Conservation (phyloP, 345 rosid species). For the Ricinus communis region DNA sequence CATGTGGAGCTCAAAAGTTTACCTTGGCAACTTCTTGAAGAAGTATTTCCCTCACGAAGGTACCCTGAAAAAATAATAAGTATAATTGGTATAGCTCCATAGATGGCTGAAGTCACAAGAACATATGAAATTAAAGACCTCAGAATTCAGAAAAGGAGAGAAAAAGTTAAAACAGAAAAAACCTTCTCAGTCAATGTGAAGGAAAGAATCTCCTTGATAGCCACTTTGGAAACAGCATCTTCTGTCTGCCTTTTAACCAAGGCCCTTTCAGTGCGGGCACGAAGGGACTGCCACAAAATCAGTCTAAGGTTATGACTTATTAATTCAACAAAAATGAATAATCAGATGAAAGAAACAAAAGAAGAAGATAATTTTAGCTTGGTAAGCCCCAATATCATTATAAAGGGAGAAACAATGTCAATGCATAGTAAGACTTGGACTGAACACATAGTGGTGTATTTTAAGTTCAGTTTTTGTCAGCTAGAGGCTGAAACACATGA, state of each 20-base stretch:
- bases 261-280: slow-evolving; percentile 65
- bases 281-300: slow-evolving; percentile 62
- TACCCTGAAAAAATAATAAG: slow-evolving; percentile 50
- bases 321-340: not conserved
- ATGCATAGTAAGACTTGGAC: no score
- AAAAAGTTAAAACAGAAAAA: not conserved
- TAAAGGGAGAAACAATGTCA: not conserved
- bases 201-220: slow-evolving; percentile 66
- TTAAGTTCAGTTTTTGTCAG: not conserved
- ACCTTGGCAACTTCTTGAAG: slow-evolving; percentile 89
- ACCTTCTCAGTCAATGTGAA: slow-evolving; percentile 83
- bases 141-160: not conserved
- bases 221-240: slow-evolving; percentile 50
- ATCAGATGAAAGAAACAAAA: slow-evolving; percentile 5
- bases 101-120: not conserved
- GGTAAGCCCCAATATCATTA: not conserved
- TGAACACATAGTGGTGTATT: not conserved
- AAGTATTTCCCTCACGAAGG: slow-evolving; percentile 80
- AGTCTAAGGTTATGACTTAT: slow-evolving; percentile 4
- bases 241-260: slow-evolving; percentile 44
- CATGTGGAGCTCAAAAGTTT: slow-evolving; percentile 12
- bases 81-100: not conserved
- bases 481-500: not conserved
- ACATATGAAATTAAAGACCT: not conserved
- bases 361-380: not conserved